Evolutionary conservation across 208 protist species (phyloP).

Genomic region (Acanthamoeba lenticulata): DNA sequence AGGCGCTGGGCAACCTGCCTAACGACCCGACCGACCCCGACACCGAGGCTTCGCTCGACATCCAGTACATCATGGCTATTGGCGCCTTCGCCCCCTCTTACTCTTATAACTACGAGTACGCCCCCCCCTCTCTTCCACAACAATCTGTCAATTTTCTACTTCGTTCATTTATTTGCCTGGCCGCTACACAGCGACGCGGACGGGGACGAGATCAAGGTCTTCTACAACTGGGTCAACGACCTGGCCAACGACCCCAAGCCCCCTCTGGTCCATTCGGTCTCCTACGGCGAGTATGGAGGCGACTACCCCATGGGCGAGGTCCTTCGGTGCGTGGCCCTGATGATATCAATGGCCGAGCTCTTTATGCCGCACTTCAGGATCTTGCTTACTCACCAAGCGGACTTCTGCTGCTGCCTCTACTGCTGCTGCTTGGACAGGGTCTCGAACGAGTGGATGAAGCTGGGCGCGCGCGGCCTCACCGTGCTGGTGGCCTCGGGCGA

Average conservation of each 20-base stretch:
- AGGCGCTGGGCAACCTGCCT: constrained; percentile 15
- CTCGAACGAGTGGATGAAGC: constrained; percentile 60
- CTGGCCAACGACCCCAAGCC: constrained; percentile 71
- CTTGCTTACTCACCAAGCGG: too few relatives aligned
- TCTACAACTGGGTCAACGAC: constrained; percentile 66
- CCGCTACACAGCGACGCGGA: background rate
- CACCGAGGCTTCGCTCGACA: background rate
- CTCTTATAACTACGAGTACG: constrained; percentile 63
- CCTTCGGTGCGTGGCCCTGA: background rate
- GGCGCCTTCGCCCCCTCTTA: constrained; percentile 54
- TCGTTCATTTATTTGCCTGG: background rate
- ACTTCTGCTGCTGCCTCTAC: too few relatives aligned
- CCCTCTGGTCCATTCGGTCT: constrained; percentile 72
- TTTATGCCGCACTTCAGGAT: background rate
- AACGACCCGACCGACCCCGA: constrained; percentile 31
- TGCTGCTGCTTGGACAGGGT: background rate
- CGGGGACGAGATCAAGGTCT: constrained; percentile 60
- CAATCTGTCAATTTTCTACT: too few relatives aligned
- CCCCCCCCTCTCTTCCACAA: background rate
- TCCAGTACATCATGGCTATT: constrained; percentile 58
- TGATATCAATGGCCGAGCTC: too few relatives aligned
- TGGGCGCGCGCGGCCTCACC: constrained; percentile 56
- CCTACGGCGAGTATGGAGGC: constrained; percentile 68
- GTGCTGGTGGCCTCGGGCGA: constrained; percentile 34
- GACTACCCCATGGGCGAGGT: constrained; percentile 67